Percentiles rank a stretch among this genome's conserved stretches.
These are phyloP conservation scores for Xylaria flabelliformis DNA, from an alignment of 495 filamentous ascomycete species.

Conservation along the genomic window DNA sequence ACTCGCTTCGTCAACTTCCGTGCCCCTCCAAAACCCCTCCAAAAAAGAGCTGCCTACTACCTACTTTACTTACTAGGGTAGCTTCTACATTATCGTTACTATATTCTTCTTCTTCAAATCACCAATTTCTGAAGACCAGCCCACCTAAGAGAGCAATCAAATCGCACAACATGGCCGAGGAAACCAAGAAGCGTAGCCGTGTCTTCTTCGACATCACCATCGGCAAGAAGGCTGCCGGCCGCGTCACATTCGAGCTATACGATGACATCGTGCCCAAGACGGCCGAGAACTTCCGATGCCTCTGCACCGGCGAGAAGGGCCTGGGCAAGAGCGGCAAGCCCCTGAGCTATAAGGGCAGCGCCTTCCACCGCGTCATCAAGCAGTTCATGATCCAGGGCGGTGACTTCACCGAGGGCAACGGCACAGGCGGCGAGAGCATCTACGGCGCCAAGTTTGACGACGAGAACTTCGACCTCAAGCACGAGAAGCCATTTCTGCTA, in stretches of 20 bases:
- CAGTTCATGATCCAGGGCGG: constrained; percentile 99
- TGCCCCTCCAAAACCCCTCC: constrained; percentile 9
- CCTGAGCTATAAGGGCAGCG: constrained; percentile 87
- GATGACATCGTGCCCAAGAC: constrained; percentile 94
- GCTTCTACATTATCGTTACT: background rate
- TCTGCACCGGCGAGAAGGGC: constrained; percentile 94
- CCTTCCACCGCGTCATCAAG: constrained; percentile 97
- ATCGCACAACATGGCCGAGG: constrained; percentile 42
- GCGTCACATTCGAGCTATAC: constrained; percentile 85
- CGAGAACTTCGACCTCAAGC: constrained; percentile 93
- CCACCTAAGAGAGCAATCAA: too few species aligned
- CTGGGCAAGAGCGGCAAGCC: constrained; percentile 82
- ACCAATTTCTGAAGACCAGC: background rate
- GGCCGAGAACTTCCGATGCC: constrained; percentile 91
- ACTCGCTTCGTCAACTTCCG: background rate
- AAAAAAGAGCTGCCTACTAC: background rate
- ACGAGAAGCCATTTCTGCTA: constrained; percentile 91
- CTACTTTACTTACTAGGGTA: too few species aligned
- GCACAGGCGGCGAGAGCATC: constrained; percentile 96
- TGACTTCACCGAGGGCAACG: constrained; percentile 94
- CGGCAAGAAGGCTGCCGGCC: constrained; percentile 70
- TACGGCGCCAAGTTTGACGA: constrained; percentile 98
- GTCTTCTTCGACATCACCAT: constrained; percentile 92
- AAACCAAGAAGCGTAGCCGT: constrained; percentile 63
- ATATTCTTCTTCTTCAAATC: background rate